Base-by-base conservation (phyloP, 345 rosid genomes). In the Aquilaria malaccensis region DNA sequence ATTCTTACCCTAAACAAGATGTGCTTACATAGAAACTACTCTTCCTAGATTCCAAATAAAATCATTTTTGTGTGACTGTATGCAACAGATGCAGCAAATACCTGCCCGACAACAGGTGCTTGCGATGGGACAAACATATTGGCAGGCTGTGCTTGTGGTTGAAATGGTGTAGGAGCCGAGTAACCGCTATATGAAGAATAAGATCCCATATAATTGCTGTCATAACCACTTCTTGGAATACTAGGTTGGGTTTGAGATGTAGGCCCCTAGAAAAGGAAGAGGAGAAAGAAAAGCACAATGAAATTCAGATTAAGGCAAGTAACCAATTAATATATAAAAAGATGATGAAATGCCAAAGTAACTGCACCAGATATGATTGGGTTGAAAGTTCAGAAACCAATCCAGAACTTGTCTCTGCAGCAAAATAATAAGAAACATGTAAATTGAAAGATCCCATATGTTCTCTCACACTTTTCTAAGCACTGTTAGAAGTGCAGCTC, bases 81-180 rank as follows among this genome's bases (percentile, higher is more conserved):
- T 2, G 43, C 43, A 37, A 9, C 7, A 37, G 43, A 9, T 22
- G 43, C 43, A 37, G 43, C 43, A 22, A 22, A 62, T 80, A 95
- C 97, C 95, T 80, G 89, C 11, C 76, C 68, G 56, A 68, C 74
- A 69, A 76, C 86, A 74, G 84, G 79, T 55, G 83, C 69, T 60
- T 69, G 86, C n/a, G 85, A 10, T 33, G 78, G 67, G 90, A 96
- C 80, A 92, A 73, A 76, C 77, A 86, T 82, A 85, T 83, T 56
- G 31, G 75, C 61, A 45, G 87, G 76, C 65, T 72, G 72, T 15
- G 70, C 74, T 55, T 77, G 61, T 68, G 89, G 74, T 61, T 77
- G 80, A 69, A 64, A 74, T 9, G 69, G 74, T 77, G 85, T 48
- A 72, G 87, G 56, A 76, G 83, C 74, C 63, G 41, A 68, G 74